Evolutionary conservation across 1,284 basidiomycete species (phyloP).

Genomic region (Thelephora terrestris): DNA sequence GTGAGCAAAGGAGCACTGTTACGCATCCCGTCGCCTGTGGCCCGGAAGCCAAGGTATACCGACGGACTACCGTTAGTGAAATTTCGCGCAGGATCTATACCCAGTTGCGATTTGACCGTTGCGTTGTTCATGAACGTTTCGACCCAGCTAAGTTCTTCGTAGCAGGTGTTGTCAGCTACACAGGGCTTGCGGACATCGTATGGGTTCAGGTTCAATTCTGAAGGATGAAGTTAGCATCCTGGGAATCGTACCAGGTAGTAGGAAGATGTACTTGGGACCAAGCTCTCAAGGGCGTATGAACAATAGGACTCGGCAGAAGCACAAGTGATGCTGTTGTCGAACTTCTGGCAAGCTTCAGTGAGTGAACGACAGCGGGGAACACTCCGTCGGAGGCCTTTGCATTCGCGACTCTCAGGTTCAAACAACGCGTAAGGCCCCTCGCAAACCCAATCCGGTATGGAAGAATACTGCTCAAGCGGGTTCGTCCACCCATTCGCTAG

Average conservation of each 20-base stretch:
- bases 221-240: background rate
- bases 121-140: slow-evolving; percentile 71
- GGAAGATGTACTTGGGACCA: slow-evolving; percentile 45
- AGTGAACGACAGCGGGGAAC: slow-evolving; percentile 62
- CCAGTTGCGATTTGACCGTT: slow-evolving; percentile 64
- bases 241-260: background rate
- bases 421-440: slow-evolving; percentile 61
- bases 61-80: slow-evolving; percentile 54
- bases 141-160: slow-evolving; percentile 71
- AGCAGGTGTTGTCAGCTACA: slow-evolving; percentile 59
- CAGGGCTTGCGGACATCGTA: slow-evolving; percentile 83
- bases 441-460: slow-evolving; percentile 77
- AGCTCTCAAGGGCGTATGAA: slow-evolving; percentile 41
- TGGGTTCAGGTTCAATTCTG: slow-evolving; percentile 58
- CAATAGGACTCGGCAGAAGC: slow-evolving; percentile 56
- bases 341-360: slow-evolving; percentile 53
- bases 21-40: slow-evolving; percentile 73
- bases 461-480: slow-evolving; percentile 63
- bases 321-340: slow-evolving; percentile 47
- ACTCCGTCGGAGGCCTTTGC: slow-evolving; percentile 51
- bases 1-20: slow-evolving; percentile 68
- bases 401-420: slow-evolving; percentile 60
- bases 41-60: slow-evolving; percentile 58
- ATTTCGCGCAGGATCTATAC: slow-evolving; percentile 45
- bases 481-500: slow-evolving; percentile 81